These are phyloP conservation scores for Amoeboradix gromovi DNA, from an alignment of 371 early-diverging fungal genomes.

Conservation along the genomic window DNA sequence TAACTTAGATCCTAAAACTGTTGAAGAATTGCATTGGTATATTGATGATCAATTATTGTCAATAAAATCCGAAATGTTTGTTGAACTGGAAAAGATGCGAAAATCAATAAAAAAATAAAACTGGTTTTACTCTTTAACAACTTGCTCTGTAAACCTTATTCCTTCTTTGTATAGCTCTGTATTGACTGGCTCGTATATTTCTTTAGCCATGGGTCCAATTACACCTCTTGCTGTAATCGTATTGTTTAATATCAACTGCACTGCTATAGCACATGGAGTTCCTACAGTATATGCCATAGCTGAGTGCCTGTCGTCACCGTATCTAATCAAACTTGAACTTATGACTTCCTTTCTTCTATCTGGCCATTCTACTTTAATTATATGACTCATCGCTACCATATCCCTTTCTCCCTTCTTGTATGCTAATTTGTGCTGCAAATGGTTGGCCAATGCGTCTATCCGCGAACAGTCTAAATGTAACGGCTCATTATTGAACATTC, in stretches of 20 bases:
- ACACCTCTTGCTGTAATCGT: constrained; percentile 3
- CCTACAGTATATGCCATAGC: constrained; percentile 97
- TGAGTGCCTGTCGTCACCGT: constrained; percentile 59
- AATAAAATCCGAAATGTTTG: background rate
- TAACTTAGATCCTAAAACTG: background rate
- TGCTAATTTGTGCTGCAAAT: constrained; percentile 70
- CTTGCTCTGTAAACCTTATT: background rate
- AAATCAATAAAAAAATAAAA: background rate
- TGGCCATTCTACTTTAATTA: constrained; percentile 46
- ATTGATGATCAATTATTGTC: background rate
- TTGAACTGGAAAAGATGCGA: background rate
- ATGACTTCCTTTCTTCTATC: constrained; percentile 26
- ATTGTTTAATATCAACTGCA: constrained; percentile 62
- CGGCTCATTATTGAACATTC: constrained; percentile 29
- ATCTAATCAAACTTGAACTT: constrained; percentile 9
- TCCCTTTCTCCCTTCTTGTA: constrained; percentile 74
- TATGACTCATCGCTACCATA: constrained; percentile 81
- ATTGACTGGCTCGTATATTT: background rate
- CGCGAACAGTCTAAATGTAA: constrained; percentile 40
- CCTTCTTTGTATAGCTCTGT: background rate
- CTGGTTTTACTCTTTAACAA: background rate
- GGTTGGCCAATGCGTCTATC: constrained; percentile 75
- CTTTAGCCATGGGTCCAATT: background rate
- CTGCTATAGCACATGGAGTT: constrained; percentile 79
- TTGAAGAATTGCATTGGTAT: background rate